These are phyloP conservation scores for Ilex paraguariensis DNA, from an alignment of 305 asterid genomes.

Conservation along the genomic window DNA sequence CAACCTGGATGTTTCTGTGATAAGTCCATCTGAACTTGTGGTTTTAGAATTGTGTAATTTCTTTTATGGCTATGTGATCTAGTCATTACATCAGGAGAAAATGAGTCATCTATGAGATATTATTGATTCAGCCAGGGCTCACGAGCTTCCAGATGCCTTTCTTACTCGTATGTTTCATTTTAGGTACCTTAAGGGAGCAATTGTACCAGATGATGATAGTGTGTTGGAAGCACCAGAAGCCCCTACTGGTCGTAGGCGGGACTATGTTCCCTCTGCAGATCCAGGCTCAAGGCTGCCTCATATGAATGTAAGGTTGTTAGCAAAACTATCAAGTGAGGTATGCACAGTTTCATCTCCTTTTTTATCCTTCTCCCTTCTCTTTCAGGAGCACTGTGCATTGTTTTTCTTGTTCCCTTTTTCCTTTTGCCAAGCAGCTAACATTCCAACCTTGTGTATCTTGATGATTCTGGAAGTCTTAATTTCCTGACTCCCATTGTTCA, in stretches of 20 bases:
- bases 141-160: neutral
- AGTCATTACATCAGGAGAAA: too few species aligned
- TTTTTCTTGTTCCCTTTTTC: too few species aligned
- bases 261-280: conserved; percentile 62
- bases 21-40: too few species aligned
- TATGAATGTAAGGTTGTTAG: conserved; percentile 48
- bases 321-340: conserved; percentile 41
- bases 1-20: too few species aligned
- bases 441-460: too few species aligned
- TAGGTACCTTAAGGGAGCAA: conserved; percentile 80
- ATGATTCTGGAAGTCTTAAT: neutral
- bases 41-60: too few species aligned
- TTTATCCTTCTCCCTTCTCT: neutral
- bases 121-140: too few species aligned
- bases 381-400: neutral
- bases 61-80: too few species aligned
- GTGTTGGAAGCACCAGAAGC: conserved; percentile 28
- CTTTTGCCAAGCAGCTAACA: too few species aligned
- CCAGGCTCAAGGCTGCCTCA: conserved; percentile 95
- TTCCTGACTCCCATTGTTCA: neutral
- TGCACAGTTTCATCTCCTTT: conserved; percentile 4
- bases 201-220: conserved; percentile 39
- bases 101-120: too few species aligned
- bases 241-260: conserved; percentile 84
- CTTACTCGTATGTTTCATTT: conserved; percentile 11